Conservation (phyloP, 495 filamentous ascomycete species). For the Penicillium antarcticum region DNA sequence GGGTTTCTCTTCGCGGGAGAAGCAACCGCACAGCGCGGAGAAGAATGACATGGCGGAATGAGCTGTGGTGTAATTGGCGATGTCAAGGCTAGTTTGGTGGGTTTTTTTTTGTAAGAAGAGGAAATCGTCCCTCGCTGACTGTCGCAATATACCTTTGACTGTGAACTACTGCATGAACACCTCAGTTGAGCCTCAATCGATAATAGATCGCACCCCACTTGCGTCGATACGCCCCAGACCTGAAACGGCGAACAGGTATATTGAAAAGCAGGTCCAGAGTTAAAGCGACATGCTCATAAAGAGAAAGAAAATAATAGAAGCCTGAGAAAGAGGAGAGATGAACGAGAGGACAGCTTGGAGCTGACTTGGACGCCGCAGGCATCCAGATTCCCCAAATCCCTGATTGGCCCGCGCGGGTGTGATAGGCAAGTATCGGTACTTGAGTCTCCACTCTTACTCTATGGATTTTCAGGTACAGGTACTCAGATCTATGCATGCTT, state of each 20-base stretch:
- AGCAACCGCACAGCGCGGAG: constrained; percentile 29
- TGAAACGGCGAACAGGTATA: background rate
- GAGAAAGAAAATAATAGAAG: background rate
- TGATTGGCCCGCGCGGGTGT: constrained; percentile 13
- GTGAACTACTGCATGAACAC: background rate
- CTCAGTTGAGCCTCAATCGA: constrained; percentile 5
- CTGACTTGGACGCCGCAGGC: constrained; percentile 16
- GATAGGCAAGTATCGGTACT: background rate
- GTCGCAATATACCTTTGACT: background rate
- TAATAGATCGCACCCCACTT: constrained; percentile 1
- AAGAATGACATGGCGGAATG: constrained; percentile 27
- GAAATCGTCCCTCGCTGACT: background rate
- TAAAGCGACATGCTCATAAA: background rate
- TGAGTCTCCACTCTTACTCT: too few species aligned
- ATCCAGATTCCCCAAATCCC: constrained; percentile 15
- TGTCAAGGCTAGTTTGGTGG: background rate
- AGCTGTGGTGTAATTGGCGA: background rate
- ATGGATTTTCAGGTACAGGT: too few species aligned
- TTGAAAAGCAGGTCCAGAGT: background rate
- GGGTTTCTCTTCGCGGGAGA: constrained; percentile 13
- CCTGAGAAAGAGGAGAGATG: background rate
- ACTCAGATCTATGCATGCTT: background rate
- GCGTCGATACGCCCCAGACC: constrained; percentile 2
- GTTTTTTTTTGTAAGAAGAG: background rate
- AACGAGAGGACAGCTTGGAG: constrained; percentile 6